A percentile compares a stretch with the other conserved stretches of the same genome.
Evolutionary conservation across 176 grass and related monocot genomes (phyloP).

Genomic region (Cenchrus purpureus): DNA sequence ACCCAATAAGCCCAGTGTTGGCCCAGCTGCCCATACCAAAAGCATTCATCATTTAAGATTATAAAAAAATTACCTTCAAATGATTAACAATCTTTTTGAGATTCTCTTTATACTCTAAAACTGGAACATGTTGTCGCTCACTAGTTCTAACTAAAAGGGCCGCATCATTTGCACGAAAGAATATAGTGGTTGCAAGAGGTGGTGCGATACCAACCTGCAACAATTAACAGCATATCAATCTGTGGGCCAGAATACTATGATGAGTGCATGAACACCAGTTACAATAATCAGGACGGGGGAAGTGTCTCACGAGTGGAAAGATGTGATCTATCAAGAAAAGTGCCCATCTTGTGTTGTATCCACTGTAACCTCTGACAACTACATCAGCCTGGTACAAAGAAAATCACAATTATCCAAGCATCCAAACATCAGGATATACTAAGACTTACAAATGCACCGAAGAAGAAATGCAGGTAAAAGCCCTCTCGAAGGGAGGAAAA

Average conservation of each 20-base stretch:
- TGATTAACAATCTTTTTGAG: constrained; percentile 67
- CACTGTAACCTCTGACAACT: constrained; percentile 79
- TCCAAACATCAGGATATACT: neutral
- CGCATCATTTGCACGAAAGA: constrained; percentile 91
- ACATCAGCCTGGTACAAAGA: constrained; percentile 66
- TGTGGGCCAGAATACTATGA: neutral
- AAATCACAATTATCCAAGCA: constrained; percentile 16
- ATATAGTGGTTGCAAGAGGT: constrained; percentile 64
- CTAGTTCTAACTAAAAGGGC: constrained; percentile 60
- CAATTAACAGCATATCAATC: neutral
- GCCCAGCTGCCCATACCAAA: neutral
- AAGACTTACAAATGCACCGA: neutral
- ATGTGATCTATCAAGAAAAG: constrained; percentile 79
- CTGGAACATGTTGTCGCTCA: constrained; percentile 72
- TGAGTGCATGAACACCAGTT: neutral
- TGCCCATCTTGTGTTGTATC: constrained; percentile 95
- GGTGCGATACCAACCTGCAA: constrained; percentile 46
- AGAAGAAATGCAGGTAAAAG: neutral
- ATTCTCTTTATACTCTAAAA: constrained; percentile 81
- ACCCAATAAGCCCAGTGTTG: no score
- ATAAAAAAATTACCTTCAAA: constrained; percentile 59
- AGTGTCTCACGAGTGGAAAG: constrained; percentile 58
- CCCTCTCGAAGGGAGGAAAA: neutral
- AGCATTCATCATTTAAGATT: neutral
- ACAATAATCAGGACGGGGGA: neutral